Base-by-base conservation (phyloP, 768 basidiomycete genomes). In the Lyophyllum shimeji region DNA sequence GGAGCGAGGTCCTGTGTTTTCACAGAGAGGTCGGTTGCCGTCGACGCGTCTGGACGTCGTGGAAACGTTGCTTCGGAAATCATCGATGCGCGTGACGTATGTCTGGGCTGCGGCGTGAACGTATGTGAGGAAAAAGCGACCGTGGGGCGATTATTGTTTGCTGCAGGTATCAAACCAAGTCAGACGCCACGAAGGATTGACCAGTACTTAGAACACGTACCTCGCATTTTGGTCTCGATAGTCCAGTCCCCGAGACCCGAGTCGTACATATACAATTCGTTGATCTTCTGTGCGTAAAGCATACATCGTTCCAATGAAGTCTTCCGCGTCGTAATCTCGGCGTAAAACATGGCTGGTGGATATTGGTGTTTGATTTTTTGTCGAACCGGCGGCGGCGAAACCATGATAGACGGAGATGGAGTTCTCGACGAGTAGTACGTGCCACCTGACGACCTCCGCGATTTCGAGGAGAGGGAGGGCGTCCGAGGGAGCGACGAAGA, bases 201-300 rank as follows among this genome's bases (percentile, higher is more conserved):
- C n/a, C n/a, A 29, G 48, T 18, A 56, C 40, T 29, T 34, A 2
- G 17, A 34, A 61, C 60, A 67, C 75, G 23, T 62, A 89, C 91
- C 80, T 78, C 79, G 78, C 52, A 75, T 70, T 60, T 71, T 81
- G 53, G 79, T 79, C 53, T 81, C 78, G 37, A 73, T 60, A 23
- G 93, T 70, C 93, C 93, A 95, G n/a, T 88, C 84, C 18, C 74
- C 73, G 50, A 95, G 71, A 29, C 93, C 91, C 61, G 87, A 88
- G 63, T 93, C 89, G 64, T 83, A 85, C 57, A 78, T 74, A 52
- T 83, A 83, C 18, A 95, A 69, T 66, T 94, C 90, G 64, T 92
- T 91, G 60, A 95, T 90, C 74, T 93, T 95, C 61, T 76, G 73
- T 23, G 89, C 87, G 62, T 95, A 95, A 34, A 85, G 82, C 21